These are phyloP conservation scores for Colletotrichum cordylinicola DNA, from an alignment of 2,329 filamentous ascomycete genomes.

Conservation along the genomic window DNA sequence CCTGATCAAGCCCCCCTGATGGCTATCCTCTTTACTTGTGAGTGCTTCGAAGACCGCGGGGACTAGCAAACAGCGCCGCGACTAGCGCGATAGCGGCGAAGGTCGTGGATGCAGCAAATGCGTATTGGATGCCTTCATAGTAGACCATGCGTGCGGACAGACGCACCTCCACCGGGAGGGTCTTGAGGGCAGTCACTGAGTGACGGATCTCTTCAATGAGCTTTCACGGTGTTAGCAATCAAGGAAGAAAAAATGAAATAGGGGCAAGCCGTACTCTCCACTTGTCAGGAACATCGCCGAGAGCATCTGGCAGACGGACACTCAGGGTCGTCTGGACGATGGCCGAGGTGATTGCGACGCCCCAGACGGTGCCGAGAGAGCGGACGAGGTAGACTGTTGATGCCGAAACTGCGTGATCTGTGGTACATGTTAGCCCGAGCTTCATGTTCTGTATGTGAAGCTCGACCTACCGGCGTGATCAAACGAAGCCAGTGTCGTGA, in stretches of 20 bases:
- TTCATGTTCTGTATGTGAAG: background rate
- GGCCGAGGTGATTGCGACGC: constrained; percentile 66
- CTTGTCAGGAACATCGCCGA: constrained; percentile 63
- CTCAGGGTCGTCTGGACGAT: constrained; percentile 68
- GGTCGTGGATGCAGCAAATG: constrained; percentile 59
- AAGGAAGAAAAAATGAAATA: background rate
- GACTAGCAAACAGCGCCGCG: constrained; percentile 34
- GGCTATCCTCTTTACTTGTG: constrained; percentile 23
- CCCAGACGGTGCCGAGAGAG: constrained; percentile 68
- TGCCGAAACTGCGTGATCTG: constrained; percentile 67
- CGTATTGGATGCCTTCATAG: constrained; percentile 62
- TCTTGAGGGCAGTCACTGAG: constrained; percentile 60
- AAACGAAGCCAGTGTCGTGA: constrained; percentile 67
- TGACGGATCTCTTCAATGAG: constrained; percentile 67
- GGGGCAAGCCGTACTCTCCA: constrained; percentile 52
- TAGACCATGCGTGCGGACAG: constrained; percentile 63
- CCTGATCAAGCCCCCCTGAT: background rate
- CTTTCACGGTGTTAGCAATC: constrained; percentile 40
- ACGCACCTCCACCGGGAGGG: constrained; percentile 61
- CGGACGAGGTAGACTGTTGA: constrained; percentile 70
- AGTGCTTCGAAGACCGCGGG: constrained; percentile 35
- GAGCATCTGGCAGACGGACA: constrained; percentile 55
- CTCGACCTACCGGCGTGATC: constrained; percentile 59
- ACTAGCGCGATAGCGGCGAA: constrained; percentile 52
- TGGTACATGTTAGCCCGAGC: background rate